Evolutionary conservation across 805 yeast species (phyloP).

Genomic region (Jamesozyma rosinii): DNA sequence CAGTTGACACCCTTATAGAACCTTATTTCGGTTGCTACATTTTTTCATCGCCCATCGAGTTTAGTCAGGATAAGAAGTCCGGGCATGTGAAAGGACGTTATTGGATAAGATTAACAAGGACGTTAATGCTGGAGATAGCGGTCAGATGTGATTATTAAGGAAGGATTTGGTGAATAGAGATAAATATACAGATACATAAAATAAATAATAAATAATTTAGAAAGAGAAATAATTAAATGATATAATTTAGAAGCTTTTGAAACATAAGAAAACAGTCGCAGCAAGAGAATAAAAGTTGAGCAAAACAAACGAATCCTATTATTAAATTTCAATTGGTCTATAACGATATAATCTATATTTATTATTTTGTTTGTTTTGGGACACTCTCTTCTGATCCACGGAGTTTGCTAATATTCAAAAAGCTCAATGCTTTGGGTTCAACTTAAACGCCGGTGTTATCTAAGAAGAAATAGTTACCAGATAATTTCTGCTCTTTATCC

Average conservation of each 20-base stretch:
- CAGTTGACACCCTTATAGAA: too few relatives aligned
- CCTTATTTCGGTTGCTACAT: too few relatives aligned
- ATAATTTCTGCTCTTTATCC: constrained; percentile 93
- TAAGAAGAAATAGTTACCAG: constrained; percentile 93
- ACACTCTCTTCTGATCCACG: neutral
- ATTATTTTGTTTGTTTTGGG: neutral
- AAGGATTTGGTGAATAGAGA: neutral
- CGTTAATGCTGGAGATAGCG: too few relatives aligned
- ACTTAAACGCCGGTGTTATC: constrained; percentile 48
- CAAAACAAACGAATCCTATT: neutral
- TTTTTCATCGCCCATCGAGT: too few relatives aligned
- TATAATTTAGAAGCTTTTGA: neutral
- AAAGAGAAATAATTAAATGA: too few relatives aligned
- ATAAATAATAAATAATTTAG: neutral
- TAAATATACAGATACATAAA: neutral
- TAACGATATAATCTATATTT: neutral
- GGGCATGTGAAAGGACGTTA: too few relatives aligned
- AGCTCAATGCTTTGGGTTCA: constrained; percentile 1
- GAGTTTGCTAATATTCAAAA: neutral
- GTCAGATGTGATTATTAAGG: too few relatives aligned
- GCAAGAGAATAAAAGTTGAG: neutral
- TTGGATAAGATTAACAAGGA: too few relatives aligned
- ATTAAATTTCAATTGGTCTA: neutral
- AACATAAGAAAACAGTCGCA: neutral
- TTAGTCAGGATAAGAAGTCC: too few relatives aligned